These are phyloP conservation scores for Diaporthe sp. DNA, from an alignment of 2,329 filamentous ascomycete genomes.

Conservation along the genomic window DNA sequence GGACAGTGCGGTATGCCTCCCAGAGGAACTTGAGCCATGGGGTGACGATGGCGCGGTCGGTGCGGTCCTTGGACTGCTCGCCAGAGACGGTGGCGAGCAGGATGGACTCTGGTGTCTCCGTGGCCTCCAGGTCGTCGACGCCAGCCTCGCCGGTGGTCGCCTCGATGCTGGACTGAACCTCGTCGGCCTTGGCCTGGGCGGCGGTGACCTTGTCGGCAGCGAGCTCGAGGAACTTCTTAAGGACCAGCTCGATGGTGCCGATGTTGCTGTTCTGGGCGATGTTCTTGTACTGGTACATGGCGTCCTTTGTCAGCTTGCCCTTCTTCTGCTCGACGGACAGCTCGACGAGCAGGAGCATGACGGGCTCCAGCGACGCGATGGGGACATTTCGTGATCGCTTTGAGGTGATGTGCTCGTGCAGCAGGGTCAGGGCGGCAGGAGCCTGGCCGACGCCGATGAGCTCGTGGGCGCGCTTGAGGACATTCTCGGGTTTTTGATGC, in stretches of 20 bases:
- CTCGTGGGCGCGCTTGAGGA: constrained; percentile 97
- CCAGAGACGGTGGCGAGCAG: constrained; percentile 97
- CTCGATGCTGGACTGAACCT: constrained; percentile 90
- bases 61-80: constrained; percentile 96
- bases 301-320: constrained; percentile 98
- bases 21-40: constrained; percentile 99
- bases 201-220: constrained; percentile 96
- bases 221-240: constrained; percentile 98
- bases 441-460: constrained; percentile 98
- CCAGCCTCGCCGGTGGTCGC: constrained; percentile 79
- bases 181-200: constrained; percentile 95
- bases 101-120: constrained; percentile 97
- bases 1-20: constrained; percentile 98
- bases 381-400: constrained; percentile 98
- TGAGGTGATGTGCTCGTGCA: constrained; percentile 99
- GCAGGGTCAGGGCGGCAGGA: constrained; percentile 90
- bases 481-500: constrained; percentile 98
- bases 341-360: constrained; percentile 98
- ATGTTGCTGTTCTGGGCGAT: constrained; percentile 99
- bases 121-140: constrained; percentile 95
- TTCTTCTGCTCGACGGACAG: constrained; percentile 97
- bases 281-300: constrained; percentile 99
- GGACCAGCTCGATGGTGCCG: constrained; percentile 95
- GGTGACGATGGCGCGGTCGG: constrained; percentile 97
- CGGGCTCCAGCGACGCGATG: constrained; percentile 95